Base-by-base conservation (phyloP, 768 basidiomycete species). In the Suillus bovinus region DNA sequence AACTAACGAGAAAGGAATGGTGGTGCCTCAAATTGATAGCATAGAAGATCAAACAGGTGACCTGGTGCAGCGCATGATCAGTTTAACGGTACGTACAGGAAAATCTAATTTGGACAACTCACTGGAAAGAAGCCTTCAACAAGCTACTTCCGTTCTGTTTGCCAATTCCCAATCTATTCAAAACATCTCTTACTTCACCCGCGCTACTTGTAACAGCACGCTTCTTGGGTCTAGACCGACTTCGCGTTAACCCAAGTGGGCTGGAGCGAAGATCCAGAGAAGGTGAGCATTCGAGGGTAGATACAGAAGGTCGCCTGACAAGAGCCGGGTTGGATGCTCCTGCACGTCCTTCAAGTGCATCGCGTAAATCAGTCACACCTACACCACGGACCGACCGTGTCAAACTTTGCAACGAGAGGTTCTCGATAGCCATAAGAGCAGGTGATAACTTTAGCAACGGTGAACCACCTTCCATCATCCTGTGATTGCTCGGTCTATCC, bases 381-480 rank as follows among this genome's bases (percentile, higher is more conserved):
- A 96, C 87, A 0, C 89, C 89, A 62, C 89, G 84, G 3, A 85
- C 85, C 4, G 91, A 90, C 61, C 91, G 84, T 22, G 90, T 84
- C 61, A 96, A 76, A 69, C 92, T 94, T 71, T 92, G 91, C 61
- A 94, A 80, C 7, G 95, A 96, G 38, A 93, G 80, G 72, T 96
- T 96, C 68, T 95, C 91, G 58, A 92, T 91, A 66, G 91, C 88
- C 92, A 95, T 96, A 64, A 96, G 78, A 17, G 89, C 87, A 38
- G 92, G 92, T 6, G 92, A 90, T 38, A 94, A 85, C 71, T 87
- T 91, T 59, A 93, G 82, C 47, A 94, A 81, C 3, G 91, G 89
- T 2, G 90, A 86, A 44, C 89, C 77, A 16, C 86, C 86, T 66
- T 93, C 90, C 60, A 84, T 84, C 27, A 89, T 81, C 24, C 93